Base-by-base conservation (phyloP, 257 asterid genomes). In the Penstemon davidsonii region DNA sequence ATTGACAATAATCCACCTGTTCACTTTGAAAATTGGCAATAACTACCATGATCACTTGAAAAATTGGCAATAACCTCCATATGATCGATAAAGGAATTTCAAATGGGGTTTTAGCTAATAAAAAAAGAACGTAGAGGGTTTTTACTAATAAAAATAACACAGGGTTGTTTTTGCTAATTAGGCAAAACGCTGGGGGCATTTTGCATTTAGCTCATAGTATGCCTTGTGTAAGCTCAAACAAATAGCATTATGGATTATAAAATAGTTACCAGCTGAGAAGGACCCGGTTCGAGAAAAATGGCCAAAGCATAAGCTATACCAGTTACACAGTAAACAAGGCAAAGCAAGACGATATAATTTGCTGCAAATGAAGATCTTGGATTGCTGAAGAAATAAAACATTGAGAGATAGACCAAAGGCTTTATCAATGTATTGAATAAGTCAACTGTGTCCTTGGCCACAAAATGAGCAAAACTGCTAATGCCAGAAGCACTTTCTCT, bases 401-500 rank as follows among this genome's bases (percentile, higher is more conserved):
- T 92, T 0, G 98, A 88, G 52, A 92, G 94, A 71, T 92, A 92
- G 77, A 90, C 95, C 7, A 87, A 84, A 10, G 98, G 98, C 83
- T 92, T 92, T 78, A 92, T 88, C 68, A 86, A 54, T 4, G 78
- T 87, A 67, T 92, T 88, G 85, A 92, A 92, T 39, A 88, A 83
- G 82, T 92, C 98, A 9, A 86, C 81, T 3, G 97, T 90, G 80
- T 92, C 98, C 73, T 92, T 92, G 75, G 98, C 75, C 60, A 82
- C 82, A 60, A 90, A 92, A 82, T 92, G 95, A 66, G 98, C 95
- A 61, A 92, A 75, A 79, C 98, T 90, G 80, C 97, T 88, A 46
- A 92, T 90, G 46, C 98, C 98, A 0, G 98, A 81, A 56, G 97
- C 95, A 71, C 96, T 86, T 67, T 92, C 98, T 78, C 98, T 85